Base-by-base conservation (phyloP, 257 asterid genomes). In the Salvia miltiorrhiza region DNA sequence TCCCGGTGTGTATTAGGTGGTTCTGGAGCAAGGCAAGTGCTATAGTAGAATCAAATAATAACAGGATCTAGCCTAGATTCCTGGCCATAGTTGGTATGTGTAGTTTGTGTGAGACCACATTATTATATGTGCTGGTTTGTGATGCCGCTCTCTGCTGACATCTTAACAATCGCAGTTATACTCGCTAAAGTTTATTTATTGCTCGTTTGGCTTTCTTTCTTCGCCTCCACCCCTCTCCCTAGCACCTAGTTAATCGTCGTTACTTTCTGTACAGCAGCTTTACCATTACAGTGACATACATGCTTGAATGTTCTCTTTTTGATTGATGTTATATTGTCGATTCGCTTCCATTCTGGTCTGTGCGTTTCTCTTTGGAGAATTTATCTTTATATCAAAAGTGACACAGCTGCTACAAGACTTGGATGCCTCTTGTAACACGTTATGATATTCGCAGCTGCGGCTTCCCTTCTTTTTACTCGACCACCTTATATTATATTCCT, bases 361-460 rank as follows among this genome's bases (percentile, higher is more conserved):
- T 63, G 70, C 39, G 19, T 28, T 33, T 45, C 10, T 64, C 44
- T 65, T 73, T 55, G 60, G 58, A 52, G 54, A 35, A 60, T 60
- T 11, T 55, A 64, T 60, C 65, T 20, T 24, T 28, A 20, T 11
- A 43, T 61, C 45, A 13, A 47, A 59, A n/a, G n/a, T n/a, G n/a
- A n/a, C 59, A 52, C 30, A 1, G 10, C 40, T 0, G 1, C 39
- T 21, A 62, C 40, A n/a, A 6, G 16, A 26, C 5, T 35, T 35
- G 30, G 21, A 48, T 65, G 45, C 70, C 70, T 30, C 63, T 37
- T 40, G 11, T 40, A 8, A 41, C 71, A 63, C 56, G 65, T n/a
- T 30, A 63, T 73, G 41, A 9, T 63, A 64, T 73, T 73, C 72
- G 30, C 11, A 21, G 41, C 33, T 47, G 21, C 40, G 14, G 47